phyloP scores from a whole-genome alignment of 2,329 filamentous ascomycete species.

The Exophiala sideris region DNA sequence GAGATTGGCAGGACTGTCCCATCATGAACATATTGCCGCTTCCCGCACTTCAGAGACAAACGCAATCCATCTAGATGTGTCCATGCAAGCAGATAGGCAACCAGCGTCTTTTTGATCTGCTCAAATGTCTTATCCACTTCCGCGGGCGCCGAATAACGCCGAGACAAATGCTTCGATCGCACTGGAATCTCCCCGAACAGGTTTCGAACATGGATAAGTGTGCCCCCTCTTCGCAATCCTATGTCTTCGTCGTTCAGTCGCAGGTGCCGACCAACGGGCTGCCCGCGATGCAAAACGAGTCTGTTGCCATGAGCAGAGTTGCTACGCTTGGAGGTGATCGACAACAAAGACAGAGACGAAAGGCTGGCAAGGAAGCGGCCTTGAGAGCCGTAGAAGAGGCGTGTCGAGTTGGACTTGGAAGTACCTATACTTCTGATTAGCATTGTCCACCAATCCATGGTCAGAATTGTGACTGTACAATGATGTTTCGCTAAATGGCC shows the following conservation, averaged over 20 bases:
- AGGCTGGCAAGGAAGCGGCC: slow-evolving; percentile 77
- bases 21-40: slow-evolving; percentile 4
- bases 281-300: slow-evolving; percentile 47
- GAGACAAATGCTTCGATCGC: slow-evolving; percentile 72
- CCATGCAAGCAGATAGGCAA: slow-evolving; percentile 70
- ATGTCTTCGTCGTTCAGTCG: slow-evolving; percentile 52
- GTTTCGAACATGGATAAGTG: slow-evolving; percentile 70
- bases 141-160: slow-evolving; percentile 49
- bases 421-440: slow-evolving; percentile 57
- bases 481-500: slow-evolving; percentile 50
- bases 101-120: slow-evolving; percentile 55
- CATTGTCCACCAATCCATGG: slow-evolving; percentile 12
- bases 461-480: slow-evolving; percentile 49
- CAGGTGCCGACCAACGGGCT: slow-evolving; percentile 62
- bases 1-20: neutral
- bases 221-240: slow-evolving; percentile 63
- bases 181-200: slow-evolving; percentile 90
- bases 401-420: slow-evolving; percentile 61
- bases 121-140: slow-evolving; percentile 65
- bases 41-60: slow-evolving; percentile 2
- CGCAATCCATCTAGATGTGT: slow-evolving; percentile 31
- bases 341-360: slow-evolving; percentile 70
- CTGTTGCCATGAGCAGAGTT: slow-evolving; percentile 25
- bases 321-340: slow-evolving; percentile 67
- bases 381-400: slow-evolving; percentile 59